Percentiles rank a stretch among this genome's conserved stretches.
phyloP scores from a whole-genome alignment of 306 rosid species.

The Luffa aegyptiaca region DNA sequence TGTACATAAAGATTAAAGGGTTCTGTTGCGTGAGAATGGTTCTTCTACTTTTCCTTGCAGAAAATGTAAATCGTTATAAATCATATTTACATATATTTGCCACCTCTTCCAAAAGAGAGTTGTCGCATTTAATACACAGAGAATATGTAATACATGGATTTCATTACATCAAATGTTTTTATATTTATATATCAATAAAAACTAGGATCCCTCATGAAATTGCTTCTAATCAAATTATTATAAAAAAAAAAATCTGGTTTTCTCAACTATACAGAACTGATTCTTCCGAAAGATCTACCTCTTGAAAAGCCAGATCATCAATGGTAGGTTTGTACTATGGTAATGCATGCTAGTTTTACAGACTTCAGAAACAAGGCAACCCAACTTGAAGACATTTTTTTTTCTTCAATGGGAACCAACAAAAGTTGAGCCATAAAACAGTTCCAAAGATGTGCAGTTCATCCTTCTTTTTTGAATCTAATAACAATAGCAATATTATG shows the following conservation, averaged over 20 bases:
- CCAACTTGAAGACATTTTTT: neutral
- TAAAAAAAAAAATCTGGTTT: neutral
- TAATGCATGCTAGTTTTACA: neutral
- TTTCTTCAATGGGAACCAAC: no score
- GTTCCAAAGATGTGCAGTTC: neutral
- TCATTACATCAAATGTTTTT: neutral
- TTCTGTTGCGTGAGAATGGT: neutral
- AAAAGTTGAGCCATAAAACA: neutral
- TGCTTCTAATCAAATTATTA: neutral
- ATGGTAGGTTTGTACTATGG: no score
- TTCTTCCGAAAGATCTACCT: neutral
- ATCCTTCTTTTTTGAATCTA: neutral
- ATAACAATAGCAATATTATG: neutral
- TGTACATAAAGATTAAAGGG: neutral
- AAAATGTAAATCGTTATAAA: neutral
- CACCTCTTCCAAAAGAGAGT: neutral
- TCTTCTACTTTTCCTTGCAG: neutral
- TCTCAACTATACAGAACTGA: neutral
- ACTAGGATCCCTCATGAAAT: neutral
- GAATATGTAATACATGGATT: neutral
- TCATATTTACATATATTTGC: neutral
- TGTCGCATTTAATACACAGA: conserved; percentile 1
- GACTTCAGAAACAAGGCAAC: neutral
- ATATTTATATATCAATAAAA: neutral
- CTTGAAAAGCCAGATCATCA: neutral